phyloP scores from a whole-genome alignment of 2,329 filamentous ascomycete species.

The Ilyonectria mors-panacis region DNA sequence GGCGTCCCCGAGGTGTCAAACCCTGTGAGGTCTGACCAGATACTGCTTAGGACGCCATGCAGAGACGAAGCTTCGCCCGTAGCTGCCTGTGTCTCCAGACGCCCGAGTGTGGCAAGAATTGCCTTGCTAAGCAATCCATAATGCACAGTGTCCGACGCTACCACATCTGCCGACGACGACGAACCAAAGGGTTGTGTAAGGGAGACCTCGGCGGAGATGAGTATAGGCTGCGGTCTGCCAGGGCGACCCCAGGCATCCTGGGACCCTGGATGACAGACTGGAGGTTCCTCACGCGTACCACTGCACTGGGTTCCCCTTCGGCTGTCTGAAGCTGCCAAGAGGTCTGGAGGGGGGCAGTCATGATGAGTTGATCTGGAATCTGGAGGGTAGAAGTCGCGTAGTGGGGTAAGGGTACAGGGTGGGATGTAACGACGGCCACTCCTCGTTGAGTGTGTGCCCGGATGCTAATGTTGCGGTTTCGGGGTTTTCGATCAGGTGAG shows the following conservation, averaged over 20 bases:
- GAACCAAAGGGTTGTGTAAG: slow-evolving; percentile 70
- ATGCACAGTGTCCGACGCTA: slow-evolving; percentile 81
- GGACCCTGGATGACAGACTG: slow-evolving; percentile 68
- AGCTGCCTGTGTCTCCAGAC: slow-evolving; percentile 34
- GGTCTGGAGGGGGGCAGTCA: slow-evolving; percentile 42
- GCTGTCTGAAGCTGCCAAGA: slow-evolving; percentile 44
- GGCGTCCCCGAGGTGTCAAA: slow-evolving; percentile 32
- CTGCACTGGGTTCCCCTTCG: slow-evolving; percentile 54
- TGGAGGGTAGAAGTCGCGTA: not conserved
- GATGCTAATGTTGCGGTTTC: too few relatives aligned
- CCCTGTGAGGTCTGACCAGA: slow-evolving; percentile 54
- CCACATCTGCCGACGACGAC: slow-evolving; percentile 71
- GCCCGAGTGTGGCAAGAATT: slow-evolving; percentile 65
- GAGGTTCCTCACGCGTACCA: slow-evolving; percentile 75
- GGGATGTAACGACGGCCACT: not conserved
- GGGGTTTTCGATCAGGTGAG: too few relatives aligned
- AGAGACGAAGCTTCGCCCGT: slow-evolving; percentile 37
- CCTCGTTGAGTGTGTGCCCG: not conserved
- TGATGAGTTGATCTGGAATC: slow-evolving; percentile 21
- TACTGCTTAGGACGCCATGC: slow-evolving; percentile 47
- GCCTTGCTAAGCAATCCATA: slow-evolving; percentile 81
- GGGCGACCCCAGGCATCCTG: slow-evolving; percentile 78
- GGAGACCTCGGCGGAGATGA: slow-evolving; percentile 72
- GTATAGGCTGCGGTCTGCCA: slow-evolving; percentile 72
- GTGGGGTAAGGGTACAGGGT: not conserved